Evolutionary conservation across 208 protist species (phyloP).

Genomic region (Leishmania mexicana): DNA sequence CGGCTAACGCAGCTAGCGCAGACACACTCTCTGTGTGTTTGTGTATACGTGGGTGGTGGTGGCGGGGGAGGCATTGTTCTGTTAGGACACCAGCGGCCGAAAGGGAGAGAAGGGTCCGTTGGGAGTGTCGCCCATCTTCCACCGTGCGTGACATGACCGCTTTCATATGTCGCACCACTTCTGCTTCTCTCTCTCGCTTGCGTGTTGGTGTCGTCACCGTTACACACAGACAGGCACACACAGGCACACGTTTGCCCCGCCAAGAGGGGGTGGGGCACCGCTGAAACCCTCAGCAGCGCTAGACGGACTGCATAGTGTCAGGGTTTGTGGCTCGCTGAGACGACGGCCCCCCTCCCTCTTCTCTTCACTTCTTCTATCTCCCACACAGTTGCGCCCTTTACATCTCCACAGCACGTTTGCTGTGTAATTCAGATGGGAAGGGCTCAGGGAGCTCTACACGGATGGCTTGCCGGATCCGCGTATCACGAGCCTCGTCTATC

Average conservation of each 20-base stretch:
- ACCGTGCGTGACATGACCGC: background rate
- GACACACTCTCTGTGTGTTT: background rate
- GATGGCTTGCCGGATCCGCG: slow-evolving; percentile 46
- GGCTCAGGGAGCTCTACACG: slow-evolving; percentile 43
- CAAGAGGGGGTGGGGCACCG: background rate
- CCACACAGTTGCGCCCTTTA: background rate
- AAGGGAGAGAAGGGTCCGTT: background rate
- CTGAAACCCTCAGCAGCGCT: background rate
- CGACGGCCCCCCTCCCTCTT: background rate
- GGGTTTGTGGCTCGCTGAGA: background rate
- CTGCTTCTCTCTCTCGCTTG: background rate
- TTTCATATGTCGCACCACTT: background rate
- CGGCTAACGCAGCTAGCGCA: background rate
- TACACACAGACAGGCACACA: background rate
- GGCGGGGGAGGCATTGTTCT: background rate
- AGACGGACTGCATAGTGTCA: background rate
- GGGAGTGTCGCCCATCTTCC: background rate
- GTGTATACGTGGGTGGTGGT: background rate
- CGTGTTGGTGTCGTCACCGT: background rate
- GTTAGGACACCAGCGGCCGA: background rate
- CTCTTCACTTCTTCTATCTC: background rate
- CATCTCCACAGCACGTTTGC: background rate
- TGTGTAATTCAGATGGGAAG: slow-evolving; percentile 46
- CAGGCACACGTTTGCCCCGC: background rate
- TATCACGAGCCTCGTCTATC: slow-evolving; percentile 20